Base-by-base conservation (phyloP, 2,329 filamentous ascomycete genomes). In the Fusarium mexicanum region DNA sequence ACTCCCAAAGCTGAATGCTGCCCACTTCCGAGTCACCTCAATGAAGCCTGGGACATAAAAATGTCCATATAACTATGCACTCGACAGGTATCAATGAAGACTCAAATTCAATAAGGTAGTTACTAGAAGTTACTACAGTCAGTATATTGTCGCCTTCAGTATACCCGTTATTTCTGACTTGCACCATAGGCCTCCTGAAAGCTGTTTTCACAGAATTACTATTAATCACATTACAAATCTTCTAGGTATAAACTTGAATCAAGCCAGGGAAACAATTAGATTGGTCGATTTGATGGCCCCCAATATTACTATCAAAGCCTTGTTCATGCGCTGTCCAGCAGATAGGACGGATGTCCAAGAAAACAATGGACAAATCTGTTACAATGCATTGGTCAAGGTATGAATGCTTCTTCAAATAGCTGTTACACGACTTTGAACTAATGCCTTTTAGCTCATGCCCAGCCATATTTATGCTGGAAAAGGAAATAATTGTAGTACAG, bases 351-450 rank as follows among this genome's bases (percentile, higher is more conserved):
- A 43, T 18, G 33, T 38, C 35, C 18, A 35, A n/a, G 41, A 58
- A 40, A 31, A 50, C n/a, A 38, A 20, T 26, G 41, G 50, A 40
- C 71, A 44, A 10, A 55, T 24, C 37, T 74, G 67, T 22, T 72
- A 46, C 16, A 37, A 53, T 47, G 59, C 37, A 22, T 40, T 50
- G 31, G 43, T 46, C 41, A 63, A 72, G 54, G 71, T 73, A 72
- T 40, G 33, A 22, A 73, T 40, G 33, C 13, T 41, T n/a, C 10
- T 24, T n/a, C 31, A 22, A 57, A 54, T 7, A 37, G 6, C 44
- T 22, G 20, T 24, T 35, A 4, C 16, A 26, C 13, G 9, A 33
- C 20, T 54, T 14, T 26, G 33, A 38, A 26, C 53, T 73, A 22
- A 73, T 31, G 22, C 2, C 3, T 24, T 12, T 24, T 20, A 74